Base-by-base conservation (phyloP, 2,329 filamentous ascomycete species). In the Alternaria infectoria region DNA sequence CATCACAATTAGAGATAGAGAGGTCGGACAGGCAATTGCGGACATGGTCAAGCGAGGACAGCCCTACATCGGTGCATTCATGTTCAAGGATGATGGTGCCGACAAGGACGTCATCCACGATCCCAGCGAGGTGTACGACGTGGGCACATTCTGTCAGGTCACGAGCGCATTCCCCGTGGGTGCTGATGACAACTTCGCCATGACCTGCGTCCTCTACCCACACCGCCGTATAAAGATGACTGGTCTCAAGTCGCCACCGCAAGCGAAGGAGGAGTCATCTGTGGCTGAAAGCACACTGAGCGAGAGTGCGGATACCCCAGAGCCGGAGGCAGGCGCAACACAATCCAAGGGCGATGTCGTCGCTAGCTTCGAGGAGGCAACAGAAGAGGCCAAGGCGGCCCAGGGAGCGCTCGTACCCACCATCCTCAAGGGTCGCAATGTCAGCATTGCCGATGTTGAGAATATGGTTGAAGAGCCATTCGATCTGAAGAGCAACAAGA, bases 41-140 rank as follows among this genome's bases (percentile, higher is more conserved):
- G 96, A 99, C 77, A 96, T 97, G 86, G 93, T 98, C 79, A 97
- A 97, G 85, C 88, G 95, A 56, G 96, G 96, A 1, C 96, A 99
- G 80, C 96, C 95, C 23, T 99, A 99, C 74, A 93, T 99, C 44
- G 96, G 96, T 66, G 95, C 94, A 4, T 99, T 99, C 82, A 81
- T 99, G 75, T 93, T 98, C 84, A 98, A 98, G 81, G 94, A 99
- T 76, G 95, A 97, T 77, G 91, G 93, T 67, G 91, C 92, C 66
- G 96, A 98, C 78, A 92, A 93, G 76, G 96, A 99, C 80, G 88
- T 96, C 52, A 98, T 99, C 77, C 92, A 95, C 69, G 94, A 90
- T 69, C 85, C 91, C 26, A 91, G 94, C 65, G 96, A 99, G 74
- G 95, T 99, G 28, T 92, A 99, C 80, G 93, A 97, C 70, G 92